A percentile compares a stretch with the other conserved stretches of the same genome.
These are phyloP conservation scores for Sclerotinia minor DNA, from an alignment of 2,329 filamentous ascomycete species.

Conservation along the genomic window DNA sequence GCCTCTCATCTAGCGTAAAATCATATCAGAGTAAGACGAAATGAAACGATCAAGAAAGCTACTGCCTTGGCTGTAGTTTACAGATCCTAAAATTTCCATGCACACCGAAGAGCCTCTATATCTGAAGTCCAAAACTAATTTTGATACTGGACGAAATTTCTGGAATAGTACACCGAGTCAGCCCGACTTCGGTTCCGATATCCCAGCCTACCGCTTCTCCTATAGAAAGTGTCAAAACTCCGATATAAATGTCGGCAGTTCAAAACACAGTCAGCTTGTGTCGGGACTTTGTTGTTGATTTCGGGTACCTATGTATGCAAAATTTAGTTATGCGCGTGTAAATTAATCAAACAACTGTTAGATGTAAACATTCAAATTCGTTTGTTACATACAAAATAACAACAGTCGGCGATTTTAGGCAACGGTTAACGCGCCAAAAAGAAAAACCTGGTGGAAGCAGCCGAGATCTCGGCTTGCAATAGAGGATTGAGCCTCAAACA, in stretches of 20 bases:
- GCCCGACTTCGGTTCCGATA: not conserved
- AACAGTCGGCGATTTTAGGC: slow-evolving; percentile 4
- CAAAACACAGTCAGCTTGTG: slow-evolving; percentile 14
- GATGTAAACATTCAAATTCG: not conserved
- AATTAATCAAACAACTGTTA: not conserved
- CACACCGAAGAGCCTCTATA: not conserved
- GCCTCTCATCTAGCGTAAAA: not conserved
- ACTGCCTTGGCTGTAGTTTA: not conserved
- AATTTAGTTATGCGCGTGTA: not conserved
- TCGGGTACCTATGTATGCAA: slow-evolving; percentile 6
- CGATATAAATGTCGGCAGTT: slow-evolving; percentile 1
- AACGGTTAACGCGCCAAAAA: slow-evolving; percentile 13
- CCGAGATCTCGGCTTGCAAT: not conserved
- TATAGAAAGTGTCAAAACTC: not conserved
- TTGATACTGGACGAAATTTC: not conserved
- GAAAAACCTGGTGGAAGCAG: not conserved
- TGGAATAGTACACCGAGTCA: not conserved
- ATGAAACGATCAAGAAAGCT: not conserved
- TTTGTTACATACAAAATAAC: not conserved
- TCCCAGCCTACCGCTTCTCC: not conserved
- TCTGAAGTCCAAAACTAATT: not conserved
- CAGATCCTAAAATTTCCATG: not conserved
- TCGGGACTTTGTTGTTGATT: slow-evolving; percentile 9
- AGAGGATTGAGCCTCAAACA: slow-evolving; percentile 3
- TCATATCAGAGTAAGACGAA: not conserved